Percentiles rank a stretch among this genome's conserved stretches.
phyloP scores from a whole-genome alignment of 371 early-diverging fungal species.

The Apophysomyces variabilis region DNA sequence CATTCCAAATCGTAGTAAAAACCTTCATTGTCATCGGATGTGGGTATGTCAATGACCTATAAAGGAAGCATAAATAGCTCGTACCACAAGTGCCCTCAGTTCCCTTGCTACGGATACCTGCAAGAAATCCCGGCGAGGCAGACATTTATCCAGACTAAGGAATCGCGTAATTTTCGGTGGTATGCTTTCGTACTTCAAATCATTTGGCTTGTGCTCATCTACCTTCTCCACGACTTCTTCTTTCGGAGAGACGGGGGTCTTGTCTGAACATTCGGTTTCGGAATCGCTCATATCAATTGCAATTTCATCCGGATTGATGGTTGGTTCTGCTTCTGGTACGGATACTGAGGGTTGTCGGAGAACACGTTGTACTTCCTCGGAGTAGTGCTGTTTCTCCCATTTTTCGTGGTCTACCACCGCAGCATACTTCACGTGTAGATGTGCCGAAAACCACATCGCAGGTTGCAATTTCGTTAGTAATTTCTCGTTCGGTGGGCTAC shows the following conservation, averaged over 20 bases:
- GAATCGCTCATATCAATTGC: slow-evolving; percentile 36
- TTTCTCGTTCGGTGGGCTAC: slow-evolving; percentile 70
- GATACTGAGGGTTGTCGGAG: slow-evolving; percentile 7
- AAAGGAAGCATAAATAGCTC: neutral
- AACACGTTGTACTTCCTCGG: neutral
- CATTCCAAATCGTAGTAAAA: slow-evolving; percentile 85
- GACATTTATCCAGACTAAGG: slow-evolving; percentile 72
- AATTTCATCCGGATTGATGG: slow-evolving; percentile 69
- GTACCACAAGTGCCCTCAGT: neutral
- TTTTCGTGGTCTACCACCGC: slow-evolving; percentile 69
- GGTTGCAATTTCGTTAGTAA: slow-evolving; percentile 80
- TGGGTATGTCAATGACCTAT: slow-evolving; percentile 68
- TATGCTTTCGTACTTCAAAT: neutral
- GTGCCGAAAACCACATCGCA: slow-evolving; percentile 91
- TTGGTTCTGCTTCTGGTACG: neutral
- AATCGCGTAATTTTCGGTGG: slow-evolving; percentile 51
- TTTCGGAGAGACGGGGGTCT: neutral
- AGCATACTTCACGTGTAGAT: slow-evolving; percentile 89
- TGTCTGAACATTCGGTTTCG: neutral
- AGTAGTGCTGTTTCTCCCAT: slow-evolving; percentile 22
- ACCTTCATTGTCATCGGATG: slow-evolving; percentile 24
- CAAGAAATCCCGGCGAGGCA: slow-evolving; percentile 61
- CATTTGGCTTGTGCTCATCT: neutral
- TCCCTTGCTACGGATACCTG: slow-evolving; percentile 43
- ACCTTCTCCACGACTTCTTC: neutral